These are phyloP conservation scores for Phytopythium kandeliae DNA, from an alignment of 352 stramenopile genomes.

Conservation along the genomic window DNA sequence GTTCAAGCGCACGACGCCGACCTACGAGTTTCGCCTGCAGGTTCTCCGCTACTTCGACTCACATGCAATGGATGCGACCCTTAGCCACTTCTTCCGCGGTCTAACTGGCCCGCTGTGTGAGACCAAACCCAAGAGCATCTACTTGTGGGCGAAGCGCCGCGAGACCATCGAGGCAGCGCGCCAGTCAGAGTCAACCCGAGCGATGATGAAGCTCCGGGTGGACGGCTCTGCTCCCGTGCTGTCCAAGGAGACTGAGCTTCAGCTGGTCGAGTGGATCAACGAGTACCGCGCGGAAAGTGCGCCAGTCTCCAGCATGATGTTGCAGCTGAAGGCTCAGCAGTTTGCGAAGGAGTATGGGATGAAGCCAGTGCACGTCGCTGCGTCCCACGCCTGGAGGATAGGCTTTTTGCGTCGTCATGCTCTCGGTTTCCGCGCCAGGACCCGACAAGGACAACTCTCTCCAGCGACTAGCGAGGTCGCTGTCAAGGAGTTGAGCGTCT, in stretches of 20 bases:
- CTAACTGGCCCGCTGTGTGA: neutral
- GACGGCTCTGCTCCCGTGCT: neutral
- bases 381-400: no score
- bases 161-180: neutral
- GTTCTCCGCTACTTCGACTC: slow-evolving; percentile 4
- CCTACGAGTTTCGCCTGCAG: slow-evolving; percentile 1
- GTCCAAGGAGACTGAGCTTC: neutral
- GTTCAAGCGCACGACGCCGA: no score
- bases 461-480: neutral
- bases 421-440: neutral
- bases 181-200: neutral
- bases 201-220: neutral
- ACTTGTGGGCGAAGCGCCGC: slow-evolving; percentile 4
- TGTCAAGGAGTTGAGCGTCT: neutral
- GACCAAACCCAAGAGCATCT: slow-evolving; percentile 6
- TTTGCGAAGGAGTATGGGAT: neutral
- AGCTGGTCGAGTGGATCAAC: neutral
- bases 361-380: no score
- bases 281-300: neutral
- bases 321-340: neutral
- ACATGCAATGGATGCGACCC: slow-evolving; percentile 1
- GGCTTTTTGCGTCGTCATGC: neutral
- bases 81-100: slow-evolving; percentile 5
- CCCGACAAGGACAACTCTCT: neutral
- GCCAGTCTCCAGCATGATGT: neutral